Percentiles rank a stretch among this genome's conserved stretches.
Evolutionary conservation across 768 basidiomycete species (phyloP).

Genomic region (Russula olivacea): DNA sequence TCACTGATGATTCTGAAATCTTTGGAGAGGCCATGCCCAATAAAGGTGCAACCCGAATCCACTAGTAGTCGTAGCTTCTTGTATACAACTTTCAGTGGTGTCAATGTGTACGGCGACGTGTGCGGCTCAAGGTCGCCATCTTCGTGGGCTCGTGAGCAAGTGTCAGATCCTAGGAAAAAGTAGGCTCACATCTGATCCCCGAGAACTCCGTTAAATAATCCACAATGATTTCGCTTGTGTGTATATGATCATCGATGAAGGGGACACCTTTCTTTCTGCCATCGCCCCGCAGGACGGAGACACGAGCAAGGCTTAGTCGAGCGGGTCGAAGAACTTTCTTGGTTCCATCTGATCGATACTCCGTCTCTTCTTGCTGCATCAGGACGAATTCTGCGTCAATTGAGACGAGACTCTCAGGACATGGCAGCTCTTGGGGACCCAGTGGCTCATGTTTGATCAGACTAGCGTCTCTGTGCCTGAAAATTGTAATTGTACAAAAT

Average conservation of each 20-base stretch:
- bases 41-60: conserved; percentile 92
- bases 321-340: conserved; percentile 90
- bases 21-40: conserved; percentile 94
- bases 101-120: conserved; percentile 79
- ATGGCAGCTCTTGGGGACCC: conserved; percentile 68
- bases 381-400: conserved; percentile 98
- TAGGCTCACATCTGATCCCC: conserved; percentile 77
- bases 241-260: conserved; percentile 98
- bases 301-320: conserved; percentile 86
- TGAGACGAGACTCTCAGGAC: conserved; percentile 80
- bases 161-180: not conserved
- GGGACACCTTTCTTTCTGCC: conserved; percentile 77
- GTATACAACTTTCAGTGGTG: conserved; percentile 95
- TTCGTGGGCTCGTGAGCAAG: conserved; percentile 32
- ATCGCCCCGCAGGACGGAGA: conserved; percentile 86
- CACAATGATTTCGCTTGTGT: conserved; percentile 91
- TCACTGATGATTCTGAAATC: conserved; percentile 98
- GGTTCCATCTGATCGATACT: conserved; percentile 90
- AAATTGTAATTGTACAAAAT: not conserved
- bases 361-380: conserved; percentile 97
- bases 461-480: conserved; percentile 67
- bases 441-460: conserved; percentile 77
- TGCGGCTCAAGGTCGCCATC: conserved; percentile 90
- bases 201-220: conserved; percentile 98
- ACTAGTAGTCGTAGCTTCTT: conserved; percentile 93